Base-by-base conservation (phyloP, 352 stramenopile genomes). In the Paralagenidium karlingii region DNA sequence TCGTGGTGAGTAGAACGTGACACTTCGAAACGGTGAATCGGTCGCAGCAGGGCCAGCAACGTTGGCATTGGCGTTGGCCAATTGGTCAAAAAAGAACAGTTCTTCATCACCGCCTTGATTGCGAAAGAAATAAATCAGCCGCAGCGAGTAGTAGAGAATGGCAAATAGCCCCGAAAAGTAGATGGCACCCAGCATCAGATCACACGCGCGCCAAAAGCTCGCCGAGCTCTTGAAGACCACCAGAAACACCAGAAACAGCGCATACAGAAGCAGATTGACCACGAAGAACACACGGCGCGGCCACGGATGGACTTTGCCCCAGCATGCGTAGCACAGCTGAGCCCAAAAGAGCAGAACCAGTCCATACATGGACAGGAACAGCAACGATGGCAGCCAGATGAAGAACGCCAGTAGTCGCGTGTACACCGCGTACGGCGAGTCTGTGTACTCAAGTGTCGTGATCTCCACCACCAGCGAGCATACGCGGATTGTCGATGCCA, bases 341-440 rank as follows among this genome's bases (percentile, higher is more conserved):
- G 76, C 71, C 63, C 73, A 86, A 39, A 89, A 89, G 33, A 89
- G 68, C 51, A 89, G 58, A 53, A 89, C 69, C 22, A 89, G 68
- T 8, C 67, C 71, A 40, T 89, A 86, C 66, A 82, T 89, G 44
- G 67, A 79, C 49, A 86, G 60, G 37, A 86, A 89, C n/a, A 89
- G 60, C 53, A 89, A 73, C 42, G 66, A 68, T 20, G 76, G 76
- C 11, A 89, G 56, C 64, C 74, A 83, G 13, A 85, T 47, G 46
- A 89, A 80, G 27, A 85, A 45, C 25, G 58, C 54, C 22, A 79
- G 53, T 38, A 86, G 42, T 7, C 59, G 56, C 41, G 51, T 57
- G 51, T 67, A 64, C 19, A 77, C 40, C 16, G 60, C 73, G 5
- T 59, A 59, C 13, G 54, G 52, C 25, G 68, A 60, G n/a, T 67